phyloP scores from a whole-genome alignment of 1,284 basidiomycete genomes.

The Lentinus polychrous region DNA sequence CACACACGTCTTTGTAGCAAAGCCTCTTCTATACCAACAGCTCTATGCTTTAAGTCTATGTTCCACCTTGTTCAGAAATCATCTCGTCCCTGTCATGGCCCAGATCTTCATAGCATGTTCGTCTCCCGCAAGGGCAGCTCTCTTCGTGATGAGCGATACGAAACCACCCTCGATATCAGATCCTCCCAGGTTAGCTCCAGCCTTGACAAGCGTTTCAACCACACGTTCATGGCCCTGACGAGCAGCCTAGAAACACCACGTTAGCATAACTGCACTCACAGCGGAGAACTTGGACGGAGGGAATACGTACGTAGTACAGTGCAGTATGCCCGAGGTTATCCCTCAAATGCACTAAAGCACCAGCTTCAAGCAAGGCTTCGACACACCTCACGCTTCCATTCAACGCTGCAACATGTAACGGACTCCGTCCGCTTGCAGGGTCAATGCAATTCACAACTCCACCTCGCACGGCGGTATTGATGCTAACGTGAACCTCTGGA shows the following conservation, averaged over 20 bases:
- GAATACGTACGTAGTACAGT: slow-evolving; percentile 60
- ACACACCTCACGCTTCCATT: slow-evolving; percentile 56
- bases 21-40: background rate
- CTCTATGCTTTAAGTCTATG: background rate
- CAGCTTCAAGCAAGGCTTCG: slow-evolving; percentile 60
- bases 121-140: slow-evolving; percentile 40
- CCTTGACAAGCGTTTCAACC: slow-evolving; percentile 63
- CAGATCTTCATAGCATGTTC: slow-evolving; percentile 42
- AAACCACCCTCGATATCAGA: slow-evolving; percentile 56
- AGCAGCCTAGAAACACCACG: slow-evolving; percentile 45
- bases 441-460: slow-evolving; percentile 69
- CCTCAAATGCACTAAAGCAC: slow-evolving; percentile 82
- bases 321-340: slow-evolving; percentile 79
- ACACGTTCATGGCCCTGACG: slow-evolving; percentile 55
- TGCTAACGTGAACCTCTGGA: background rate
- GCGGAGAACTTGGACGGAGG: background rate
- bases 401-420: slow-evolving; percentile 77
- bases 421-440: slow-evolving; percentile 61
- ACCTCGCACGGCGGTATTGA: slow-evolving; percentile 37
- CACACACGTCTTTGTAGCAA: background rate
- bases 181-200: slow-evolving; percentile 70
- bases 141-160: slow-evolving; percentile 41
- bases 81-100: slow-evolving; percentile 35
- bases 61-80: too few species aligned
- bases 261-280: background rate